These are phyloP conservation scores for Jasminum sambac DNA, from an alignment of 257 asterid genomes.

Conservation along the genomic window DNA sequence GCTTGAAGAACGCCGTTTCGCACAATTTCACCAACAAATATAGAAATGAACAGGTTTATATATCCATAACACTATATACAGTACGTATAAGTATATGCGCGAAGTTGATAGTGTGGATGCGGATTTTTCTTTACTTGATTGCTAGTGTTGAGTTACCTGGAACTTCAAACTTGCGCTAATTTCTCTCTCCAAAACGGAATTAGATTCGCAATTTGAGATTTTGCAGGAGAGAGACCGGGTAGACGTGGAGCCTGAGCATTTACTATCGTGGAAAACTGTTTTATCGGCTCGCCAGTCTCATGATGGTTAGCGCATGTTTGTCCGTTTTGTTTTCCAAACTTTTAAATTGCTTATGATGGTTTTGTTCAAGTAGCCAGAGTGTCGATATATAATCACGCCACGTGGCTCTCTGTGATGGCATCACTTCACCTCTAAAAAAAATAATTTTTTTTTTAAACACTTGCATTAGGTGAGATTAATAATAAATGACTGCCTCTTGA, in stretches of 20 bases:
- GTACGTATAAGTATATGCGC: not conserved
- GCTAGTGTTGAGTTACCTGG: not conserved
- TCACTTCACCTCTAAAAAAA: too few relatives aligned
- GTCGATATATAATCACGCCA: too few relatives aligned
- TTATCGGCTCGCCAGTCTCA: conserved; percentile 25
- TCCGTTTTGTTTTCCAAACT: too few relatives aligned
- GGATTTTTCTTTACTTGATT: conserved; percentile 3
- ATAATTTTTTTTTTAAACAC: too few relatives aligned
- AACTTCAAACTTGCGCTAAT: not conserved
- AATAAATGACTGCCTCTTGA: too few relatives aligned
- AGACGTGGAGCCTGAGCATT: conserved; percentile 13
- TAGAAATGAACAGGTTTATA: not conserved
- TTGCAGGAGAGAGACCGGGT: conserved; percentile 10
- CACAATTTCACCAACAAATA: not conserved
- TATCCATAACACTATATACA: not conserved
- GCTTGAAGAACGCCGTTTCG: not conserved
- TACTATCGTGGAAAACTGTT: conserved; percentile 9
- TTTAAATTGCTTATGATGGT: too few relatives aligned
- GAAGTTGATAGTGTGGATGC: not conserved
- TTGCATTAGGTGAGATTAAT: too few relatives aligned
- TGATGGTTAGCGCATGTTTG: not conserved
- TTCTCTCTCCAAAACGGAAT: conserved; percentile 20
- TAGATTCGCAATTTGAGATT: conserved; percentile 19
- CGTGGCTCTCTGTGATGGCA: too few relatives aligned
- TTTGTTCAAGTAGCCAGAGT: too few relatives aligned